phyloP scores from a whole-genome alignment of 192 early-diverging fungal genomes.

The Phycomyces blakesleeanus region DNA sequence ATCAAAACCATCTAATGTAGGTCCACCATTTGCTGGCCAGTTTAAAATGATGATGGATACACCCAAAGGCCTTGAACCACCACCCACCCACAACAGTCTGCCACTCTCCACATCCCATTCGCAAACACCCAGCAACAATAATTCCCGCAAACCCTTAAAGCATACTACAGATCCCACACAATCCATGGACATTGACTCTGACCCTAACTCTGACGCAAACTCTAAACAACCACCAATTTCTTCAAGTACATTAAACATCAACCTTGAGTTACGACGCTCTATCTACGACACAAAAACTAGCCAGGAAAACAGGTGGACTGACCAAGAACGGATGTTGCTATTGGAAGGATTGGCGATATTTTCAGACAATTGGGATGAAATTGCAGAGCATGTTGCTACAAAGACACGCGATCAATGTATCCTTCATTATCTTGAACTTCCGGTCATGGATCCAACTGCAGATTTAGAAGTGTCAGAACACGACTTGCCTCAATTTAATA shows the following conservation, averaged over 20 bases:
- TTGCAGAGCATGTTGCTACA: constrained; percentile 91
- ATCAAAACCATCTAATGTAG: constrained; percentile 76
- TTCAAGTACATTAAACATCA: constrained; percentile 9
- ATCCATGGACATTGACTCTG: neutral
- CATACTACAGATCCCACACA: neutral
- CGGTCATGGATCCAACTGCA: constrained; percentile 83
- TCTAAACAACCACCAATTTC: neutral
- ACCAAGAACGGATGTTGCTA: constrained; percentile 85
- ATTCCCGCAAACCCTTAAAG: too few species aligned
- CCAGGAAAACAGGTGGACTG: constrained; percentile 64
- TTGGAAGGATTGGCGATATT: constrained; percentile 94
- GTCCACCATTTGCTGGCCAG: constrained; percentile 89
- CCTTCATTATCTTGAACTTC: constrained; percentile 84
- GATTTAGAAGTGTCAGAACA: constrained; percentile 40
- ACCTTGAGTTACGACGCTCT: constrained; percentile 10
- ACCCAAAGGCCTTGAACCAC: constrained; percentile 54
- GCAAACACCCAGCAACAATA: too few species aligned
- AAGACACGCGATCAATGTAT: constrained; percentile 89
- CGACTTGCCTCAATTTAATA: constrained; percentile 74
- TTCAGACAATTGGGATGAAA: constrained; percentile 87
- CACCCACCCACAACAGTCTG: too few species aligned
- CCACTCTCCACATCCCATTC: too few species aligned
- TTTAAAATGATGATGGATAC: constrained; percentile 90
- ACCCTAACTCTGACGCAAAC: neutral
- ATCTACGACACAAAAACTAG: constrained; percentile 35